phyloP scores from a whole-genome alignment of 2,329 filamentous ascomycete species.

The Fonsecaea erecta region DNA sequence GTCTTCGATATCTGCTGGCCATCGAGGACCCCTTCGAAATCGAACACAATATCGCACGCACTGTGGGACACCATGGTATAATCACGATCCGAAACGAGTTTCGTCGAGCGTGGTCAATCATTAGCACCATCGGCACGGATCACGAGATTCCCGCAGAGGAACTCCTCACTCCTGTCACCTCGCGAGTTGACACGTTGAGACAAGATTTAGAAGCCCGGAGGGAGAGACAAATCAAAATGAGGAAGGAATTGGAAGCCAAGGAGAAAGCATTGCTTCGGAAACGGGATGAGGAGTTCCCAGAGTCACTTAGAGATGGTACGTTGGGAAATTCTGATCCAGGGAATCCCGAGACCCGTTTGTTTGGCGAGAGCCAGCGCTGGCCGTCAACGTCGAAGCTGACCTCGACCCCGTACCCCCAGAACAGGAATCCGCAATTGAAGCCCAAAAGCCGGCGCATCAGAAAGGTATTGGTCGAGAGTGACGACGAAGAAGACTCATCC shows the following conservation, averaged over 20 bases:
- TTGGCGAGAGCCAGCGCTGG: conserved; percentile 5
- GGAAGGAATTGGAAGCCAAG: conserved; percentile 32
- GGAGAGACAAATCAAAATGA: conserved; percentile 33
- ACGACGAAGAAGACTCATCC: conserved; percentile 27
- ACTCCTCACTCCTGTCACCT: conserved; percentile 37
- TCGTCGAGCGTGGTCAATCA: conserved; percentile 73
- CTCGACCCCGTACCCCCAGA: conserved; percentile 22
- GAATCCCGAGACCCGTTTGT: conserved; percentile 14
- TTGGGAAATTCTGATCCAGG: conserved; percentile 24
- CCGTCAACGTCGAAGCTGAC: conserved; percentile 28
- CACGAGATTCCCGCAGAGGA: conserved; percentile 41
- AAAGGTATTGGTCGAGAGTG: conserved; percentile 28
- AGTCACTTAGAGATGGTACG: conserved; percentile 33
- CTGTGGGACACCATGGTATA: conserved; percentile 81
- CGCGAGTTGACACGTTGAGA: conserved; percentile 35
- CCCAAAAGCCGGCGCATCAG: conserved; percentile 22
- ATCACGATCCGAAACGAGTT: conserved; percentile 84
- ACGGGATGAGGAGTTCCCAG: conserved; percentile 15
- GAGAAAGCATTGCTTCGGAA: conserved; percentile 29
- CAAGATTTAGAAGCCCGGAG: conserved; percentile 35
- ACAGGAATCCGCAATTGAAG: conserved; percentile 24
- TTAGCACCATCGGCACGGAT: conserved; percentile 29
- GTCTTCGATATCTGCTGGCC: conserved; percentile 81
- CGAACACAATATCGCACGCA: conserved; percentile 85
- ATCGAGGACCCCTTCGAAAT: conserved; percentile 92